A percentile compares a stretch with the other conserved stretches of the same genome.
These are phyloP conservation scores for Amyloporia xantha DNA, from an alignment of 768 basidiomycete species.

Conservation along the genomic window DNA sequence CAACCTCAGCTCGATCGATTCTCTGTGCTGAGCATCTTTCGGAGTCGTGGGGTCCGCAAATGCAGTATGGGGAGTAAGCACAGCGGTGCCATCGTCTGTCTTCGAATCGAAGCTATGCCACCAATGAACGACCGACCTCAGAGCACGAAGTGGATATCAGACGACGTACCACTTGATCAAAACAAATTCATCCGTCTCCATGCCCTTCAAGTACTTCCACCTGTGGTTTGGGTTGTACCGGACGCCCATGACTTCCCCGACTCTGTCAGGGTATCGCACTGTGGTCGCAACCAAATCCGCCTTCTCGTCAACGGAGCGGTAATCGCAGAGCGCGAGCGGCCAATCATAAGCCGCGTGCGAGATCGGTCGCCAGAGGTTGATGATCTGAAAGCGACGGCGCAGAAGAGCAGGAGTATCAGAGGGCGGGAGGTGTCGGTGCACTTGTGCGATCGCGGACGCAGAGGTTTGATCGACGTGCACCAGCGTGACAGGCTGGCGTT, in stretches of 20 bases:
- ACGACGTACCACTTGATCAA: constrained; percentile 41
- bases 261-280: constrained; percentile 34
- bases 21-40: constrained; percentile 38
- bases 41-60: constrained; percentile 52
- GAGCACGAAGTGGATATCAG: background rate
- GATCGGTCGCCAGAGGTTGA: constrained; percentile 52
- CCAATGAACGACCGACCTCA: background rate
- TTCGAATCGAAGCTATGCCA: constrained; percentile 27
- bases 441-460: constrained; percentile 32
- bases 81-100: constrained; percentile 38
- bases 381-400: constrained; percentile 42
- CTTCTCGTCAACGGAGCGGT: constrained; percentile 31
- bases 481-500: constrained; percentile 35
- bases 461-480: constrained; percentile 44
- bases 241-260: constrained; percentile 38
- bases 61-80: constrained; percentile 57
- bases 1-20: constrained; percentile 57
- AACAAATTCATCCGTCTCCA: constrained; percentile 39
- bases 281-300: constrained; percentile 33
- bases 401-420: constrained; percentile 33
- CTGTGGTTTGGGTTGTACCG: constrained; percentile 31
- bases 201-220: constrained; percentile 41
- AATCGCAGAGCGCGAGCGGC: constrained; percentile 45
- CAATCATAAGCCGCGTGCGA: constrained; percentile 37
- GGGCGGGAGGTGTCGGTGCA: constrained; percentile 36